A percentile compares a stretch with the other conserved stretches of the same genome.
These are phyloP conservation scores for Quercus aquifolioides DNA, from an alignment of 306 rosid species.

Conservation along the genomic window DNA sequence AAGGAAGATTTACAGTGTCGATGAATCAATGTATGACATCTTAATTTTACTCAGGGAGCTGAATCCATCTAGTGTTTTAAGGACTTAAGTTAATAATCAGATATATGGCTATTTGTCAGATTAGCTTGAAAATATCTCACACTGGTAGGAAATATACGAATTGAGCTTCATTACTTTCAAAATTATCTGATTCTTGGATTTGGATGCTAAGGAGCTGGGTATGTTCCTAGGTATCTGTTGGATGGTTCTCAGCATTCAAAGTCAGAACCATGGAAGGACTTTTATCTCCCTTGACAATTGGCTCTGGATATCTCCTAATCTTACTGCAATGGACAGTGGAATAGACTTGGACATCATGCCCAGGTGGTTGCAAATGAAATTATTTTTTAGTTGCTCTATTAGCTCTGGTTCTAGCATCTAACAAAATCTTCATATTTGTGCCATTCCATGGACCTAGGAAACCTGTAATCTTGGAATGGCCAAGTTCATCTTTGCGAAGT, in stretches of 20 bases:
- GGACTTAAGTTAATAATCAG: neutral
- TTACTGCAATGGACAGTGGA: too few relatives aligned
- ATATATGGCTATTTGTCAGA: neutral
- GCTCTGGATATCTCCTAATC: neutral
- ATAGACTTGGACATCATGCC: too few relatives aligned
- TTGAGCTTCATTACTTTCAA: too few relatives aligned
- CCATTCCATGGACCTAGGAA: too few relatives aligned
- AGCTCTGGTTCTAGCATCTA: too few relatives aligned
- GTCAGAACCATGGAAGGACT: too few relatives aligned
- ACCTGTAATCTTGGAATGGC: too few relatives aligned
- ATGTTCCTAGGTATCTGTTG: neutral
- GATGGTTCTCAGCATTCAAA: neutral
- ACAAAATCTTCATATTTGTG: too few relatives aligned
- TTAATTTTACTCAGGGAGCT: neutral
- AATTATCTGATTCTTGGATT: neutral
- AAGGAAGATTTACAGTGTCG: conserved; percentile 2
- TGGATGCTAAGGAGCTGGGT: neutral
- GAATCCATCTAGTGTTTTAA: neutral
- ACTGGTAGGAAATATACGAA: too few relatives aligned
- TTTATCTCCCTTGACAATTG: neutral
- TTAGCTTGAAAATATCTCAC: neutral
- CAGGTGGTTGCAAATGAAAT: too few relatives aligned
- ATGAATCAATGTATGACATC: neutral
- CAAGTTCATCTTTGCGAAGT: too few relatives aligned
- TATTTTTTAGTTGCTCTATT: too few relatives aligned